Evolutionary conservation across 2,329 filamentous ascomycete species (phyloP), one percentile per base, ranked within the genome.

Genomic region (Verticillium isaacii): DNA sequence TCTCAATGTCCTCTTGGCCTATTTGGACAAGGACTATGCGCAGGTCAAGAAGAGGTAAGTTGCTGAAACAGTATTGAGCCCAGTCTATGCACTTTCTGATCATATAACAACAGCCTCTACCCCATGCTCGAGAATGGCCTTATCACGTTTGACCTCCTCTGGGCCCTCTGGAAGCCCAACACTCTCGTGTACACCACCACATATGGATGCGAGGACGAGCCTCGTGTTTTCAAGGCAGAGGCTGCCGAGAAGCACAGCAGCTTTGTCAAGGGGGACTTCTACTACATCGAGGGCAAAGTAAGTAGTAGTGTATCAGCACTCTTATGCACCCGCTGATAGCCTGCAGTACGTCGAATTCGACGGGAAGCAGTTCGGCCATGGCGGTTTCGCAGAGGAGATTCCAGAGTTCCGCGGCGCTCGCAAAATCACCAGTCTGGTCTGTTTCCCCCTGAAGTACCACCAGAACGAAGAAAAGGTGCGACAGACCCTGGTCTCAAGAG

Each of bases 121-220:
- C 90, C 92, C 0, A 86, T 97, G 76, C 80, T 96, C 2, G 85
- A 92, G 65, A 90, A 89, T 36, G 91, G 92, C 9, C 87, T 92
- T 55, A 96, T 96, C 71, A 96, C 92, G 0, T 97, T 93, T 68
- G 92, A 97, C 62, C 82, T 96, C 2, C 79, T 96, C 1, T 96
- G 93, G 93, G 92, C 92, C 0, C 77, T 97, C 3, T 96, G 90
- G 83, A 96, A 95, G 70, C 93, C 93, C 0, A 91, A 92, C 68
- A 92, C 91, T 0, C 84, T 96, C 23, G 89, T 87, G 1, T 94
- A 89, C 71, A 86, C 89, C 0, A 85, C 86, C 0, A 94, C 91
- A 0, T 96, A 96, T 65, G 90, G 90, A 3, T 87, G 86, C 39
- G 77, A 82, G 15, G 90, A 94, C 45, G 88, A 95, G 68, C 90